phyloP scores from a whole-genome alignment of 805 yeast genomes.

The Metschnikowia borealis region DNA sequence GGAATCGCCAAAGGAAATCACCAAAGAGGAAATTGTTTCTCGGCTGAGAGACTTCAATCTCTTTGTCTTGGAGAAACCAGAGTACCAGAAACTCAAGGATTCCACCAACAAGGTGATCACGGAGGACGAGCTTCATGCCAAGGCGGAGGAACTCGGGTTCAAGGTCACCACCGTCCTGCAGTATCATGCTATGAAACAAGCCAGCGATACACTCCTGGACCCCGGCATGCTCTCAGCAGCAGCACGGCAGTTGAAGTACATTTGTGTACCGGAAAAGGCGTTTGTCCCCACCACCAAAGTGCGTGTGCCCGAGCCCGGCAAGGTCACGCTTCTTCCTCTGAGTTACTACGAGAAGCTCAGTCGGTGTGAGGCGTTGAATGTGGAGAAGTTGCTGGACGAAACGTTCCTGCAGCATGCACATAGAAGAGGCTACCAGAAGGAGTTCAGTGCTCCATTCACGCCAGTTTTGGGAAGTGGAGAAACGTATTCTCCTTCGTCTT shows the following conservation, averaged over 20 bases:
- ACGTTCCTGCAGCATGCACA: conserved; percentile 43
- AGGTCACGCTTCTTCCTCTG: conserved; percentile 61
- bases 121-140: conserved; percentile 19
- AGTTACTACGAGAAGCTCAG: conserved; percentile 59
- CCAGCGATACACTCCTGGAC: conserved; percentile 16
- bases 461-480: conserved; percentile 16
- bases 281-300: conserved; percentile 62
- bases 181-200: conserved; percentile 18
- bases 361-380: conserved; percentile 39
- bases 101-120: conserved; percentile 15
- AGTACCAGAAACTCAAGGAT: conserved; percentile 14
- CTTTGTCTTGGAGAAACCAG: conserved; percentile 15
- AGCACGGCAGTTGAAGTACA: conserved; percentile 45
- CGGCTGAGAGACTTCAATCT: conserved; percentile 15
- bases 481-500: conserved; percentile 18
- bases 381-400: conserved; percentile 45
- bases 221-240: conserved; percentile 26
- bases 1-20: conserved; percentile 1
- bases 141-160: conserved; percentile 42
- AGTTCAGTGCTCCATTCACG: conserved; percentile 21
- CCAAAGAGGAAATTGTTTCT: conserved; percentile 21
- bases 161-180: conserved; percentile 33
- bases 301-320: conserved; percentile 48
- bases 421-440: conserved; percentile 43
- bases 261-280: conserved; percentile 56